Evolutionary conservation across 2,329 filamentous ascomycete species (phyloP), one percentile per base, ranked within the genome.

Genomic region (Xylaria multiplex): DNA sequence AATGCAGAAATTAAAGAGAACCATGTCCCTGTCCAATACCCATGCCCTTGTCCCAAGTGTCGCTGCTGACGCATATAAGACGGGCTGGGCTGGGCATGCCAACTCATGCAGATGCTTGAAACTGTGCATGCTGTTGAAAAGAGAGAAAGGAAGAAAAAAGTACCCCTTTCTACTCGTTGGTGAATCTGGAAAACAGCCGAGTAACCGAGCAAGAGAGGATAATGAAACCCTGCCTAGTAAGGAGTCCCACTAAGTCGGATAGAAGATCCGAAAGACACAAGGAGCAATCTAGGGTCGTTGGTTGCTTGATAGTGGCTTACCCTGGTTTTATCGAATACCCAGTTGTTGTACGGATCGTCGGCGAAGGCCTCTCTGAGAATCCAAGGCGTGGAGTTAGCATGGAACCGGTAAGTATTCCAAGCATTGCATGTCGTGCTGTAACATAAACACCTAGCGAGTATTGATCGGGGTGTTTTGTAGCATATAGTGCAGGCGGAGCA

Each of bases 321-420:
- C 60, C 67, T 73, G 40, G 73, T 70, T 64, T 73, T 76, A 58
- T 76, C 71, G 60, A 77, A 77, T n/a, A 77, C 72, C 75, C 75
- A 76, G 53, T 77, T 76, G 59, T 73, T 76, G 66, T 77, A 77
- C 14, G 75, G 75, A 57, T 77, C 75, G 42, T 76, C 70, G 45
- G 74, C 74, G 63, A 77, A 77, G 32, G 75, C 75, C 64, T 74
- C 73, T 71, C 75, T 77, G 66, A 19, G 46, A 55, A 35, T 27
- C 27, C 45, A 40, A 24, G 24, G 42, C 45, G 42, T 37, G 13
- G 30, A 37, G 67, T 73, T 68, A 75, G 72, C 66, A 69, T 65
- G 11, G 59, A 57, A 58, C 48, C 52, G n/a, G 55, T 59, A 60
- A 66, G 54, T 53, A 30, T 32, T 50, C 53, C 32, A 50, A 11